Conservation (phyloP, 2,329 filamentous ascomycete species). For the Penicillium sp. region DNA sequence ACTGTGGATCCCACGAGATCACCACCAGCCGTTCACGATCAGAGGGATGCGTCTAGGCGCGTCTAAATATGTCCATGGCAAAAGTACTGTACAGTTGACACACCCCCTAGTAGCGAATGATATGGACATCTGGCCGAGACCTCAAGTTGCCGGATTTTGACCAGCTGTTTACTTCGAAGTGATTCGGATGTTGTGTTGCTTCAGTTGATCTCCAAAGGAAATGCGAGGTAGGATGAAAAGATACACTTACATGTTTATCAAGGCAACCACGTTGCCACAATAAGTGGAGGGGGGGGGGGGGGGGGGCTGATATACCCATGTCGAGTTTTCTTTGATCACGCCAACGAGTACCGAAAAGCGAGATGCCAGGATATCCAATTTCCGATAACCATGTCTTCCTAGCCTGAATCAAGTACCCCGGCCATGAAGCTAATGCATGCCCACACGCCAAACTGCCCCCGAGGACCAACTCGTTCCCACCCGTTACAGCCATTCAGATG, state of each 20-base stretch:
- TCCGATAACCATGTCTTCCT: too few relatives aligned
- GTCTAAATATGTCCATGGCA: not conserved
- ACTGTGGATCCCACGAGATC: not conserved
- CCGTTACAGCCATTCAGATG: not conserved
- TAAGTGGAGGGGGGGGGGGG: too few relatives aligned
- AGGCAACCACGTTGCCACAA: not conserved
- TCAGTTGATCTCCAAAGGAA: not conserved
- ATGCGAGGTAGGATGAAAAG: not conserved
- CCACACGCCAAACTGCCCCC: not conserved
- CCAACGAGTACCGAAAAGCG: not conserved
- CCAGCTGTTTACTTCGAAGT: too few relatives aligned
- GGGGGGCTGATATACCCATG: not conserved
- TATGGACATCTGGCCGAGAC: not conserved
- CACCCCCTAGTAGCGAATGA: not conserved
- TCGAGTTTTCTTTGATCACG: not conserved
- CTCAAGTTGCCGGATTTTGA: not conserved
- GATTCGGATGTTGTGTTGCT: not conserved
- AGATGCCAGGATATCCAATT: not conserved
- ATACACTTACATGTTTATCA: not conserved
- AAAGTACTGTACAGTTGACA: not conserved
- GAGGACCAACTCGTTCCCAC: not conserved
- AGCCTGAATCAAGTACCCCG: not conserved
- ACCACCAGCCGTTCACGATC: not conserved
- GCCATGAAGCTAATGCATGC: not conserved
- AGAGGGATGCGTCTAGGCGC: not conserved